phyloP scores from a whole-genome alignment of 805 yeast genomes.

The Phaffomyces antillensis region DNA sequence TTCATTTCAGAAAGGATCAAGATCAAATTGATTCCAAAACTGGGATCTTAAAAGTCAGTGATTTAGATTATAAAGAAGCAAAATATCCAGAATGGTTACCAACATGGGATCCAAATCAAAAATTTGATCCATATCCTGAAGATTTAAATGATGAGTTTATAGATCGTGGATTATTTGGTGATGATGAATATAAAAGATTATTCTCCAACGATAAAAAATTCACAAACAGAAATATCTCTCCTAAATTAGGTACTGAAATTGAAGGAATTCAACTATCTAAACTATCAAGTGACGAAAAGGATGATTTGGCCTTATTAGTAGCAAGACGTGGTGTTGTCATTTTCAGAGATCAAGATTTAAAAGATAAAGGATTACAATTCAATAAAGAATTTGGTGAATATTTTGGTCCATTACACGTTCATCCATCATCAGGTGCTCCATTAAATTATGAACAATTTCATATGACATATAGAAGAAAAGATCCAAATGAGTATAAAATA shows the following conservation, averaged over 20 bases:
- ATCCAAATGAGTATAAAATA: slow-evolving; percentile 26
- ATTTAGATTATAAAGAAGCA: slow-evolving; percentile 29
- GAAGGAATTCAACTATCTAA: slow-evolving; percentile 51
- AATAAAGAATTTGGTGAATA: slow-evolving; percentile 47
- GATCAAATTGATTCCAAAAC: slow-evolving; percentile 39
- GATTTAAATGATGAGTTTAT: slow-evolving; percentile 40
- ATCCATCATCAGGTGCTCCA: slow-evolving; percentile 71
- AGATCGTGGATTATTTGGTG: slow-evolving; percentile 67
- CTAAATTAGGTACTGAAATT: slow-evolving; percentile 64
- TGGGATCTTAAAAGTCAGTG: slow-evolving; percentile 41
- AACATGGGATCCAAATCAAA: slow-evolving; percentile 58
- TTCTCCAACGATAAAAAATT: slow-evolving; percentile 31
- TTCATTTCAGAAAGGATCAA: slow-evolving; percentile 44
- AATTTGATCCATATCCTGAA: slow-evolving; percentile 40
- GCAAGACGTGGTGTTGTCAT: slow-evolving; percentile 66
- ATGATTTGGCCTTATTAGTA: slow-evolving; percentile 61
- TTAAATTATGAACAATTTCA: slow-evolving; percentile 52
- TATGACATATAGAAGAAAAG: slow-evolving; percentile 46
- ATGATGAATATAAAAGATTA: slow-evolving; percentile 45
- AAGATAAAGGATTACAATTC: slow-evolving; percentile 41
- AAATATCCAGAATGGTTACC: slow-evolving; percentile 55
- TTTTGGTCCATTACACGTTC: slow-evolving; percentile 67
- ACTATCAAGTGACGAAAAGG: slow-evolving; percentile 47
- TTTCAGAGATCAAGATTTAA: slow-evolving; percentile 61
- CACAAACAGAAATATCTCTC: slow-evolving; percentile 41